Conservation (phyloP, 192 early-diverging fungal genomes). For the Backusella parvicylindrica region DNA sequence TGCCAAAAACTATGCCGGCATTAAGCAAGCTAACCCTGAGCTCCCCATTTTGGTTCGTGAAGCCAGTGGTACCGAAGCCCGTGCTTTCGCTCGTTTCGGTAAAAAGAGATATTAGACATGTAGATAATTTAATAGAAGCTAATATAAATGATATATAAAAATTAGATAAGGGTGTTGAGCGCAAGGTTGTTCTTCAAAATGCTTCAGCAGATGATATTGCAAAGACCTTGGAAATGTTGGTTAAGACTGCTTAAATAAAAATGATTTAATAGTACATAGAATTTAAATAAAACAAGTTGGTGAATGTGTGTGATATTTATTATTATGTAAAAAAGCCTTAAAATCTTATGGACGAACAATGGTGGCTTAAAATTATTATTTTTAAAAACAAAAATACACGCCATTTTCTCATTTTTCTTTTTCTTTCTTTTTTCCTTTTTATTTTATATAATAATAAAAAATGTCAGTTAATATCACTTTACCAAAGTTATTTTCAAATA, state of each 20-base stretch:
- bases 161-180: conserved; percentile 79
- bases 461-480: conserved; percentile 9
- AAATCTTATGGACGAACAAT: neutral
- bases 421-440: conserved; percentile 10
- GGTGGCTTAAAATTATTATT: neutral
- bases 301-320: neutral
- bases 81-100: conserved; percentile 92
- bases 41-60: conserved; percentile 92
- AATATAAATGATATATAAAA: neutral
- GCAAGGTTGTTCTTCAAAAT: conserved; percentile 73
- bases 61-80: conserved; percentile 76
- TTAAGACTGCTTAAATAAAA: conserved; percentile 44
- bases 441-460: neutral
- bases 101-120: conserved; percentile 17
- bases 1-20: conserved; percentile 68
- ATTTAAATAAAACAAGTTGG: neutral
- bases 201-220: conserved; percentile 69
- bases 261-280: neutral
- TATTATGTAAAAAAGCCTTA: too few species aligned
- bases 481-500: conserved; percentile 15
- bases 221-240: conserved; percentile 65
- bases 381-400: neutral
- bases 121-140: neutral
- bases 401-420: neutral
- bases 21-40: conserved; percentile 84